Conservation (phyloP, 345 rosid species). For the Xanthoceras sorbifolium region DNA sequence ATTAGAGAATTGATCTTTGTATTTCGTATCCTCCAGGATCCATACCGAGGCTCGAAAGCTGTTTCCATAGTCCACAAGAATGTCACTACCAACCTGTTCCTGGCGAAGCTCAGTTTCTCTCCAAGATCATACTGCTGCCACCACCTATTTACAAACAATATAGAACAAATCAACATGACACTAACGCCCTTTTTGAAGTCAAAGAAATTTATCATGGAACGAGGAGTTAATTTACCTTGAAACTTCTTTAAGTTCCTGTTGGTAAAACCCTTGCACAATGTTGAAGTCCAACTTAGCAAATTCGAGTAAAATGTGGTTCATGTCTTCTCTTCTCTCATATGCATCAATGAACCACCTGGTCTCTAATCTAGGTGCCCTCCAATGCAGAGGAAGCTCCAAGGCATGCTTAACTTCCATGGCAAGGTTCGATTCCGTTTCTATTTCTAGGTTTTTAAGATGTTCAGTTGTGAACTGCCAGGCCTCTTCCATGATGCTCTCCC, state of each 20-base stretch:
- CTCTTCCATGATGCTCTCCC: slow-evolving; percentile 18
- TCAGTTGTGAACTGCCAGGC: slow-evolving; percentile 2
- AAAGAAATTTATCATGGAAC: too few relatives aligned
- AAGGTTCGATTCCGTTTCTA: neutral
- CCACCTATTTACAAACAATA: too few relatives aligned
- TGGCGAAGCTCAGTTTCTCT: too few relatives aligned
- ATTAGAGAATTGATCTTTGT: too few relatives aligned
- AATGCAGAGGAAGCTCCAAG: slow-evolving; percentile 20
- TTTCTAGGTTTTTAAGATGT: neutral
- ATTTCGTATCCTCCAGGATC: too few relatives aligned
- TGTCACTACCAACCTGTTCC: too few relatives aligned
- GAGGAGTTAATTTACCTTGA: neutral
- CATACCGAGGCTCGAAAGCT: too few relatives aligned
- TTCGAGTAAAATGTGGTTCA: slow-evolving; percentile 12
- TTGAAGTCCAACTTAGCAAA: slow-evolving; percentile 26
- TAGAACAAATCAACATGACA: too few relatives aligned
- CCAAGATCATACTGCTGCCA: too few relatives aligned
- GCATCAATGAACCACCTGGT: slow-evolving; percentile 25
- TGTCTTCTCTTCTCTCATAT: slow-evolving; percentile 3
- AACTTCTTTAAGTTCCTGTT: neutral
- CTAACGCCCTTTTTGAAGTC: too few relatives aligned
- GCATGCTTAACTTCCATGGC: slow-evolving; percentile 17
- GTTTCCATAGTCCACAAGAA: too few relatives aligned
- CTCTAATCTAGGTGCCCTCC: slow-evolving; percentile 13
- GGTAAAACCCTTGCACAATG: slow-evolving; percentile 18